phyloP scores from a whole-genome alignment of 2,329 filamentous ascomycete species.

The Pseudopyricularia javanii region DNA sequence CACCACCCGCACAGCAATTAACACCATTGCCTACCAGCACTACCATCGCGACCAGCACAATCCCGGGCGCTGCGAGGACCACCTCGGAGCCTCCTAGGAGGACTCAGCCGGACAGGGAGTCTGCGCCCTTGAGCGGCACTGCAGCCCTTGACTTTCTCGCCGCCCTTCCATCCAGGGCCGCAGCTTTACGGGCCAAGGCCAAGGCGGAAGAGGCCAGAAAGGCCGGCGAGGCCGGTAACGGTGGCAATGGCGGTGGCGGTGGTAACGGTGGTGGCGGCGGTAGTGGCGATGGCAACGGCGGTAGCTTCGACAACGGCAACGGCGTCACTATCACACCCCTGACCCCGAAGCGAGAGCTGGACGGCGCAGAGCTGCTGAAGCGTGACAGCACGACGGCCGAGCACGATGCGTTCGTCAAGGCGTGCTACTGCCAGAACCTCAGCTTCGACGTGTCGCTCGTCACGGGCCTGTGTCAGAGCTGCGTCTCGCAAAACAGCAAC shows the following conservation, averaged over 20 bases:
- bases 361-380: not conserved
- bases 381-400: not conserved
- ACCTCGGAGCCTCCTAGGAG: not conserved
- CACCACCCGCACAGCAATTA: not conserved
- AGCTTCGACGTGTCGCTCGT: constrained; percentile 4
- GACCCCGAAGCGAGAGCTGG: not conserved
- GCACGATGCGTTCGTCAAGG: not conserved
- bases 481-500: constrained; percentile 1
- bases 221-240: too few species aligned
- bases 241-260: too few species aligned
- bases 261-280: too few species aligned
- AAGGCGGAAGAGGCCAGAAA: too few species aligned
- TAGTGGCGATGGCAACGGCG: too few species aligned
- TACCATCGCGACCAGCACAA: not conserved
- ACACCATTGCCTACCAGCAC: not conserved
- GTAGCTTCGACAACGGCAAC: too few species aligned
- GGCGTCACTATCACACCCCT: not conserved
- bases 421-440: constrained; percentile 5
- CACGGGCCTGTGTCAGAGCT: constrained; percentile 4
- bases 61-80: too few species aligned
- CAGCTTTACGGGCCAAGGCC: not conserved
- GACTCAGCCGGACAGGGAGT: too few species aligned
- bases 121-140: not conserved
- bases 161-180: not conserved
- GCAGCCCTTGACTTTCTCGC: not conserved